Evolutionary conservation across 164 flowering plant species (phyloP).

Genomic region (Annona cherimola): DNA sequence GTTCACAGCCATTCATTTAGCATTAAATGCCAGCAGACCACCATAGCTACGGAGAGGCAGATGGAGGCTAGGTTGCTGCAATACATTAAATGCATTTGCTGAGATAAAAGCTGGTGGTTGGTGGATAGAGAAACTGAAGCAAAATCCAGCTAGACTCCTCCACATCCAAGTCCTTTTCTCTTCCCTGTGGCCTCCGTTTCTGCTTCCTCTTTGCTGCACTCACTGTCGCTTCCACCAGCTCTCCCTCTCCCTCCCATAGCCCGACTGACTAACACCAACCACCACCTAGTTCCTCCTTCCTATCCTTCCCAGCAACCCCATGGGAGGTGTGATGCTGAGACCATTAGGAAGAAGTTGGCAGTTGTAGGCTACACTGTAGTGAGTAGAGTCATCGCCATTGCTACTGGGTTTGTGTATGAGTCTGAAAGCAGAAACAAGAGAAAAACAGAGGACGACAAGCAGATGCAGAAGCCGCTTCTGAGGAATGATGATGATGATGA

Average conservation of each 20-base stretch:
- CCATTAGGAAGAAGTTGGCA: constrained; percentile 28
- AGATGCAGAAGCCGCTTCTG: background rate
- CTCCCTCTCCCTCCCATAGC: background rate
- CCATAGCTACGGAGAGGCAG: too few species aligned
- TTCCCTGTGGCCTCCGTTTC: too few species aligned
- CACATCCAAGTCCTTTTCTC: too few species aligned
- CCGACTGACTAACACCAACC: background rate
- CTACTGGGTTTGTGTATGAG: background rate
- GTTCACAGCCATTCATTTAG: too few species aligned
- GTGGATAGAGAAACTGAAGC: too few species aligned
- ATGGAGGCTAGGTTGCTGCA: too few species aligned
- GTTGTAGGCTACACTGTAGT: background rate
- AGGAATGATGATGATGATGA: background rate
- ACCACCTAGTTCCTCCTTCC: background rate
- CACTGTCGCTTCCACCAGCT: too few species aligned
- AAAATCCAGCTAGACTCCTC: too few species aligned
- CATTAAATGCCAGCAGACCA: too few species aligned
- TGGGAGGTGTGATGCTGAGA: constrained; percentile 33
- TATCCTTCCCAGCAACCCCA: constrained; percentile 27
- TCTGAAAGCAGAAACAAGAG: background rate
- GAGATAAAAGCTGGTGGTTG: too few species aligned
- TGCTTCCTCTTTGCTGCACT: too few species aligned
- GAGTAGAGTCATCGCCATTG: background rate
- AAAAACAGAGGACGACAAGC: background rate
- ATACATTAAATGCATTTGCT: too few species aligned